Conservation (phyloP, 1,139 yeast species). For the Scheffersomyces lignicola region DNA sequence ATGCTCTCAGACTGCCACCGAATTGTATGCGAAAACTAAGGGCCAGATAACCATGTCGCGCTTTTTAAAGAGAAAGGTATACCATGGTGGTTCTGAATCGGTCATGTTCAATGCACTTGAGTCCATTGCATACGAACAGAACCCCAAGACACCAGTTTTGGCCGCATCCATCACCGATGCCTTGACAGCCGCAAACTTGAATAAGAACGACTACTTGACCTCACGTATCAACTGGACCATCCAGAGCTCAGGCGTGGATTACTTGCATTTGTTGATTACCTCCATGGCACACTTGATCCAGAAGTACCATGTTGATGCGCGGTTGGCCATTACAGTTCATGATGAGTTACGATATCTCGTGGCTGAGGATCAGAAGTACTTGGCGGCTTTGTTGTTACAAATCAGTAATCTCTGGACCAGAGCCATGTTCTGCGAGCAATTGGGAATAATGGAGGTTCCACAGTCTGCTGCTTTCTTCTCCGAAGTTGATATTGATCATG, state of each 20-base stretch:
- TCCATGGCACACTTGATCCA: constrained; percentile 83
- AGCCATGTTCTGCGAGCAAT: constrained; percentile 90
- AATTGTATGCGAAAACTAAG: constrained; percentile 78
- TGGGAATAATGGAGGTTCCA: constrained; percentile 88
- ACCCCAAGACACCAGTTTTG: constrained; percentile 86
- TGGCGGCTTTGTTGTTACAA: constrained; percentile 81
- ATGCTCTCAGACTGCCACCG: constrained; percentile 66
- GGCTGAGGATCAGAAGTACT: constrained; percentile 68
- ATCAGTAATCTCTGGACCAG: constrained; percentile 94
- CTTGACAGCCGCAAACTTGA: constrained; percentile 63
- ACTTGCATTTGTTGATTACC: constrained; percentile 77
- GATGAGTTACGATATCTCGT: constrained; percentile 89
- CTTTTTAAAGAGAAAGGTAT: constrained; percentile 26
- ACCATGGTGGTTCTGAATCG: constrained; percentile 95
- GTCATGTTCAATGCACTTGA: constrained; percentile 88
- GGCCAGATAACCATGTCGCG: constrained; percentile 49
- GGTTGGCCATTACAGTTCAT: constrained; percentile 87
- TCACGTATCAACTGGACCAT: constrained; percentile 97
- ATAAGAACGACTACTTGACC: constrained; percentile 69
- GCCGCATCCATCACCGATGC: constrained; percentile 96
- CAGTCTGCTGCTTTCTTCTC: constrained; percentile 96
- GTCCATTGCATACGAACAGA: constrained; percentile 78
- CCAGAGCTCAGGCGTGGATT: constrained; percentile 97
- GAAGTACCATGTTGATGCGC: constrained; percentile 67
- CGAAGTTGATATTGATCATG: constrained; percentile 86